Evolutionary conservation across 495 filamentous ascomycete genomes (phyloP), one percentile per base, ranked within the genome.

Genomic region (Neurospora hispaniola): DNA sequence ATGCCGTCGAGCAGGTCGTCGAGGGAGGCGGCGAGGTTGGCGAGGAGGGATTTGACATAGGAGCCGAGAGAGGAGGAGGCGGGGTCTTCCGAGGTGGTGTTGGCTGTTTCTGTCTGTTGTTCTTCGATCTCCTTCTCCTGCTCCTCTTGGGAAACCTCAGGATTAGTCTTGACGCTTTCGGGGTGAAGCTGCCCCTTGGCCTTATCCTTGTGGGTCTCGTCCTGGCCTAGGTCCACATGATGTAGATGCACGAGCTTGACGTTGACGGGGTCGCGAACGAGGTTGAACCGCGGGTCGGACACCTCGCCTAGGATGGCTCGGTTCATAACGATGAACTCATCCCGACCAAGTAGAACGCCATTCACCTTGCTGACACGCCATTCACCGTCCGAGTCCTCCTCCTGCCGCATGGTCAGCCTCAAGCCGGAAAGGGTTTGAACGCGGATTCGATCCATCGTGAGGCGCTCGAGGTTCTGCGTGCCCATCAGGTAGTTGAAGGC

Each of bases 261-360:
- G 76, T 91, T 85, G 35, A 89, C 81, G 35, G 87, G 81, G 80
- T 97, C 93, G 68, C 90, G 87, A 35, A 94, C 82, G 41, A 92
- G 88, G 27, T 90, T 92, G 78, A 98, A 98, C 48, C 93, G 88
- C 14, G 93, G 92, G 82, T 98, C 96, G 46, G 87, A 86, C 72
- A 94, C 87, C 70, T 91, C 89, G 73, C 90, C 89, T 69, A 96
- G 87, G 43, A 93, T 87, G 42, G 94, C 89, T 35, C 91, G 87
- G n/a, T 89, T 84, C 72, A 99, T 84, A 77, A 93, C 92, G 71
- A 98, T 88, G 77, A 90, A 93, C 82, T 99, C 96, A 76, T 97
- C 94, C 72, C 92, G 91, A 10, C 96, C 96, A 2, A 99, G 83
- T 0, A 91, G 86, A 39, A 96, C 86, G 76, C 92, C 92, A 62